Conservation (phyloP, 2,329 filamentous ascomycete genomes). For the Lecanicillium sp. region DNA sequence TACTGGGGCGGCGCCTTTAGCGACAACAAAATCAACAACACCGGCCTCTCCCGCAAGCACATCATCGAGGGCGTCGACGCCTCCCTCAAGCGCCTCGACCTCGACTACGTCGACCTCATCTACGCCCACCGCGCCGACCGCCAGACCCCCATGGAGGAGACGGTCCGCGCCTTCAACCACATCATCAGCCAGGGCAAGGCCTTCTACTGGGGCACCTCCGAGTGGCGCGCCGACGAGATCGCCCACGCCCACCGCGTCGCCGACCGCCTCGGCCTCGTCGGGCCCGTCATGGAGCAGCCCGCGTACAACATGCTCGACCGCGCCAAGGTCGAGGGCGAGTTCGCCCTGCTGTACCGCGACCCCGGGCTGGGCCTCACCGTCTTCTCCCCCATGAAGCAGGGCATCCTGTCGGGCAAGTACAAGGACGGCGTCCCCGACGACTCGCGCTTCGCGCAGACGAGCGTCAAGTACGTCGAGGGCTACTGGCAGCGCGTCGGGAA, state of each 20-base stretch:
- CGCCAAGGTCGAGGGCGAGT: conserved; percentile 59
- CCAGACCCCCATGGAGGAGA: conserved; percentile 64
- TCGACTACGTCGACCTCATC: conserved; percentile 61
- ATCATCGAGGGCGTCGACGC: conserved; percentile 59
- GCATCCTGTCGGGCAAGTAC: conserved; percentile 62
- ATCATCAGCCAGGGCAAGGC: conserved; percentile 62
- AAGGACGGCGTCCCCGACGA: conserved; percentile 55
- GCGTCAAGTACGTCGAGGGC: conserved; percentile 50
- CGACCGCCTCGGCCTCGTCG: conserved; percentile 54
- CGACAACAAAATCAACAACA: conserved; percentile 59
- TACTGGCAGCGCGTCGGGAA: conserved; percentile 45
- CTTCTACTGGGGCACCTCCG: conserved; percentile 65
- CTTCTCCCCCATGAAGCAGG: conserved; percentile 52
- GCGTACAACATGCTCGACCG: conserved; percentile 59
- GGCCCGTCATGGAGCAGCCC: conserved; percentile 61
- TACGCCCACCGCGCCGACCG: conserved; percentile 65
- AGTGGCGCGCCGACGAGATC: conserved; percentile 63
- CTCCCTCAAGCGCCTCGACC: conserved; percentile 50
- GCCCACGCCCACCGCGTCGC: conserved; percentile 55
- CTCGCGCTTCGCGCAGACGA: conserved; percentile 50
- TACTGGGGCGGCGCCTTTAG: conserved; percentile 59
- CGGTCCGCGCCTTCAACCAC: conserved; percentile 64
- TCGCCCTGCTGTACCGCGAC: conserved; percentile 53
- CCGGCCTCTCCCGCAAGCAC: conserved; percentile 63
- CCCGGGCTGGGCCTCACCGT: conserved; percentile 56